phyloP scores from a whole-genome alignment of 768 basidiomycete genomes.

The Lactarius vividus region DNA sequence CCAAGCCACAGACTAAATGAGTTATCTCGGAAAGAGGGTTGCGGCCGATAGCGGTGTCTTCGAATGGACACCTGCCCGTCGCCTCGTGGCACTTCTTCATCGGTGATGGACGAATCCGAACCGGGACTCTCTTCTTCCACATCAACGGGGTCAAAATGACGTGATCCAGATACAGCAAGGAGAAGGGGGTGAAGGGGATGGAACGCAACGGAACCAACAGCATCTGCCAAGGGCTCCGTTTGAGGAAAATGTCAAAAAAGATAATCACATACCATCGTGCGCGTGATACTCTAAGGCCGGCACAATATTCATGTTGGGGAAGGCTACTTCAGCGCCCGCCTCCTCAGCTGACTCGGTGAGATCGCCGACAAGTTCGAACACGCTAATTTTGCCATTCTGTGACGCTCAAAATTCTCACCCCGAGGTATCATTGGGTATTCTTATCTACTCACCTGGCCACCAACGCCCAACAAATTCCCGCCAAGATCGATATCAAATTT shows the following conservation, averaged over 20 bases:
- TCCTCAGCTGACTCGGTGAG: constrained; percentile 9
- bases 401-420: constrained; percentile 1
- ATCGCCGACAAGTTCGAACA: constrained; percentile 51
- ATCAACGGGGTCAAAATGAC: constrained; percentile 51
- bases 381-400: constrained; percentile 56
- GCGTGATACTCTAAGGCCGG: constrained; percentile 47
- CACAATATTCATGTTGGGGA: not conserved
- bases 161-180: constrained; percentile 71
- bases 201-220: constrained; percentile 69
- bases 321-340: constrained; percentile 8
- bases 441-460: constrained; percentile 57
- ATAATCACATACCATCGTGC: constrained; percentile 49
- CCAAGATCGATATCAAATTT: constrained; percentile 73
- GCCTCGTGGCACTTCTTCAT: constrained; percentile 9
- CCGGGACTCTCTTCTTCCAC: constrained; percentile 1
- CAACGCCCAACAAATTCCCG: constrained; percentile 62
- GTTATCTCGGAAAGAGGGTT: constrained; percentile 18
- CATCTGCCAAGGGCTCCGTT: constrained; percentile 45
- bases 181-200: constrained; percentile 61
- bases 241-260: not conserved
- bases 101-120: not conserved
- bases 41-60: constrained; percentile 4
- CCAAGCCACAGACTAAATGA: constrained; percentile 17
- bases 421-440: not conserved
- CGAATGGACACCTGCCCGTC: not conserved